Conservation (phyloP, 2,329 filamentous ascomycete species). For the Fusarium nelsonii region DNA sequence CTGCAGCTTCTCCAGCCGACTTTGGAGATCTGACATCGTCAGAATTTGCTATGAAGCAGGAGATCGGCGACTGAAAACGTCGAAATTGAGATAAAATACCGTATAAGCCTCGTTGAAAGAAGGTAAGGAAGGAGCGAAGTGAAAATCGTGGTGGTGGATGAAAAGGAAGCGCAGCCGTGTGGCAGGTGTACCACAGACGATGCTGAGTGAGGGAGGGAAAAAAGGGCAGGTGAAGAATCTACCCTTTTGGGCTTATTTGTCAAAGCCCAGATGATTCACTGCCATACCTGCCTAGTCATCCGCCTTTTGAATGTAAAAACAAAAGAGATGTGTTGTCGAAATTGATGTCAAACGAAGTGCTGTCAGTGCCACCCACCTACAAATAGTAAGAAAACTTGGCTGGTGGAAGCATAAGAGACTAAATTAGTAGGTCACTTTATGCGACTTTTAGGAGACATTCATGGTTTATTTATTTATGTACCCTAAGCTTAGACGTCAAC, state of each 20-base stretch:
- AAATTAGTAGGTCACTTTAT: no score
- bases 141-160: neutral
- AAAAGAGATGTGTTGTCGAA: neutral
- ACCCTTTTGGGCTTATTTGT: slow-evolving; percentile 4
- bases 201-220: slow-evolving; percentile 3
- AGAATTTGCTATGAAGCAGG: neutral
- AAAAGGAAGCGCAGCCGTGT: neutral
- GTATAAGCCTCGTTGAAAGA: neutral
- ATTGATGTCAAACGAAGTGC: slow-evolving; percentile 9
- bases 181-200: neutral
- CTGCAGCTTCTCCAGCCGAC: slow-evolving; percentile 43
- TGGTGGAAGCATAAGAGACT: no score
- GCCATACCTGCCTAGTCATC: neutral
- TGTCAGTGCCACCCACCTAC: neutral
- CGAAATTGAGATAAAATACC: neutral
- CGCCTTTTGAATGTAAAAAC: neutral
- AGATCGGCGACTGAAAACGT: neutral
- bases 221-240: slow-evolving; percentile 13
- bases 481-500: no score
- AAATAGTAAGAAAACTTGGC: no score
- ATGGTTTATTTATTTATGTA: no score
- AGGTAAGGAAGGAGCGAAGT: neutral
- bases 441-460: no score
- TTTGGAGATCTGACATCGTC: slow-evolving; percentile 38
- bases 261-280: slow-evolving; percentile 22